Percentiles rank a stretch among this genome's conserved stretches.
Evolutionary conservation across 148 eudicot species (phyloP).

Genomic region (Agrostemma githago): DNA sequence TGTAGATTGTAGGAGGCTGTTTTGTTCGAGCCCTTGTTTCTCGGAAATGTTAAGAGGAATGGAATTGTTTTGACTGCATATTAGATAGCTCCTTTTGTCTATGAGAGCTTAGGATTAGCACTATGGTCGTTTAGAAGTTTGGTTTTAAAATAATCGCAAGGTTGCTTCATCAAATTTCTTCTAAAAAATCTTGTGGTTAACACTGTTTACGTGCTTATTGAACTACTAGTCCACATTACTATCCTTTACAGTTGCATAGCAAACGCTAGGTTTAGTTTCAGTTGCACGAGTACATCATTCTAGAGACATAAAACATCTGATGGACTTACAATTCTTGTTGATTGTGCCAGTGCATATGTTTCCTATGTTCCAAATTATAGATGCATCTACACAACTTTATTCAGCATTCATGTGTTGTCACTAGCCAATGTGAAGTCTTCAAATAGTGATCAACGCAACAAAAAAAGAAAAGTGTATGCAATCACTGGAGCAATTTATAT

Average conservation of each 20-base stretch:
- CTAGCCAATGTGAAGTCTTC: neutral
- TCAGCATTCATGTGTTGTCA: neutral
- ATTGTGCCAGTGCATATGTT: neutral
- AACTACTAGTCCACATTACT: slow-evolving; percentile 4
- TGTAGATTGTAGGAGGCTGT: neutral
- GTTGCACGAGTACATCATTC: neutral
- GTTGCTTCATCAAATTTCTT: neutral
- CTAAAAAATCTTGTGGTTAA: neutral
- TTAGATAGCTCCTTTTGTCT: neutral
- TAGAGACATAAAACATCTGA: neutral
- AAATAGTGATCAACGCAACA: neutral
- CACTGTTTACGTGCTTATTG: neutral
- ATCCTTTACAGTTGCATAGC: neutral
- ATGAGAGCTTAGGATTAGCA: neutral
- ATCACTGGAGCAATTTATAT: neutral
- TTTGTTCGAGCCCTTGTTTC: neutral
- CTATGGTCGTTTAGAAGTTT: neutral
- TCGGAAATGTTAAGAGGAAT: neutral
- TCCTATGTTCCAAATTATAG: neutral
- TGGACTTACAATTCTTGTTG: neutral
- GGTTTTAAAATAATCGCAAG: neutral
- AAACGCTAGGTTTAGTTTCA: neutral
- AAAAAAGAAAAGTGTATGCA: neutral
- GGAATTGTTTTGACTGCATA: neutral
- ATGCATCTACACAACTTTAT: neutral